phyloP scores from a whole-genome alignment of 352 stramenopile genomes.

The Bremia lactucae region DNA sequence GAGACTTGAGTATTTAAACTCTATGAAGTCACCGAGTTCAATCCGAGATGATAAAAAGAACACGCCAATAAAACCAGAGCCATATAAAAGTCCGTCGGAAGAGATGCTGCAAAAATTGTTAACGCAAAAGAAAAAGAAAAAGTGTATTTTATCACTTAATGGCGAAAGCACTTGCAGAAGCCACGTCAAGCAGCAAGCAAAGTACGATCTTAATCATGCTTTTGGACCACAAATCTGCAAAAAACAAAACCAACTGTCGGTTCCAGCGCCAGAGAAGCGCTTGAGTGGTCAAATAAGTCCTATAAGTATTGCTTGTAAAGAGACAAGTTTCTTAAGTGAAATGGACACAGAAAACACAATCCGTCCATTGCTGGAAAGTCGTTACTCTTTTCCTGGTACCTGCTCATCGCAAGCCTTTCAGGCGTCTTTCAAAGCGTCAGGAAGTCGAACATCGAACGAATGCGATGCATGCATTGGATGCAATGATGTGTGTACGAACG shows the following conservation, averaged over 20 bases:
- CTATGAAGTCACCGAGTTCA: slow-evolving; percentile 24
- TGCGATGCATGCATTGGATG: slow-evolving; percentile 72
- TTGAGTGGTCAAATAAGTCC: slow-evolving; percentile 9
- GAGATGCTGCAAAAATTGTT: not conserved
- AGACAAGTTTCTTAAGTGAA: slow-evolving; percentile 3
- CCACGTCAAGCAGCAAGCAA: slow-evolving; percentile 1
- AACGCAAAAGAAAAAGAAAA: not conserved
- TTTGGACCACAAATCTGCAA: slow-evolving; percentile 2
- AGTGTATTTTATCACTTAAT: not conserved
- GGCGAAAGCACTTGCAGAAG: not conserved
- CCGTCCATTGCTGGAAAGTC: slow-evolving; percentile 5
- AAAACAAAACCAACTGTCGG: slow-evolving; percentile 6
- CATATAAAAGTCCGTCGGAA: not conserved
- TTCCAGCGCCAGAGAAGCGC: slow-evolving; percentile 6
- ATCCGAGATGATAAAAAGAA: slow-evolving; percentile 7
- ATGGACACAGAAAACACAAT: slow-evolving; percentile 13
- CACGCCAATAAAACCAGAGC: slow-evolving; percentile 1
- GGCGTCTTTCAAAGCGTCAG: slow-evolving; percentile 15
- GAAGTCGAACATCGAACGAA: slow-evolving; percentile 25
- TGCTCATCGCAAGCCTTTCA: slow-evolving; percentile 9
- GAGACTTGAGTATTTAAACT: slow-evolving; percentile 27
- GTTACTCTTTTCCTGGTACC: slow-evolving; percentile 3
- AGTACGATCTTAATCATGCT: slow-evolving; percentile 5
- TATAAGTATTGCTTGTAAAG: slow-evolving; percentile 3
- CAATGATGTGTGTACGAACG: slow-evolving; percentile 60